phyloP scores from a whole-genome alignment of 192 early-diverging fungal genomes.

The Polychytrium aggregatum region DNA sequence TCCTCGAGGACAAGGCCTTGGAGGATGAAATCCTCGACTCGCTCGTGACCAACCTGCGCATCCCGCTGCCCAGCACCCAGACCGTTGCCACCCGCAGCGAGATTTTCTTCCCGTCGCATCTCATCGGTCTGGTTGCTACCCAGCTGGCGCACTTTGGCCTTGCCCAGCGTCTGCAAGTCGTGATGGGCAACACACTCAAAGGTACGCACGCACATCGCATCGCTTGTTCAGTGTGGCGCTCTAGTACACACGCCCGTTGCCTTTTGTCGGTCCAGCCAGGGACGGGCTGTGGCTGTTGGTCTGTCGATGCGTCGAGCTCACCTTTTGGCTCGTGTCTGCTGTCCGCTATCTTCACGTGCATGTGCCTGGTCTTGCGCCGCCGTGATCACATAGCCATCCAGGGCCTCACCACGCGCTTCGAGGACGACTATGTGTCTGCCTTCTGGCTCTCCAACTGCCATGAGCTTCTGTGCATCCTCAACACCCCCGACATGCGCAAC shows the following conservation, averaged over 20 bases:
- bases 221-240: too few relatives aligned
- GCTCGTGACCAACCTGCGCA: conserved; percentile 77
- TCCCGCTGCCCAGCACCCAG: conserved; percentile 74
- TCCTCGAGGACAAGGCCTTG: conserved; percentile 39
- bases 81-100: conserved; percentile 67
- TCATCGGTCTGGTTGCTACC: conserved; percentile 72
- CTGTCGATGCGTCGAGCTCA: too few relatives aligned
- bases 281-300: too few relatives aligned
- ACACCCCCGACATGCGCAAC: conserved; percentile 45
- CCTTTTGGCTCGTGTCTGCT: too few relatives aligned
- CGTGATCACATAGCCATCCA: too few relatives aligned
- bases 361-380: too few relatives aligned
- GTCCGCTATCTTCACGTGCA: too few relatives aligned
- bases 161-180: conserved; percentile 64
- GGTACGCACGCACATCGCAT: too few relatives aligned
- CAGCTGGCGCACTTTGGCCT: conserved; percentile 83
- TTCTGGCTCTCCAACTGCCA: conserved; percentile 98
- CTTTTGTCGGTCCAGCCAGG: too few relatives aligned
- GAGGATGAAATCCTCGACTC: conserved; percentile 79
- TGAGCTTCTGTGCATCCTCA: conserved; percentile 85
- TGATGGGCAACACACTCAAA: conserved; percentile 79
- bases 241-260: too few relatives aligned
- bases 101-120: conserved; percentile 91
- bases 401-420: conserved; percentile 48
- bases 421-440: conserved; percentile 75